Evolutionary conservation across 1,139 yeast genomes (phyloP).

Genomic region (Yamadazyma songkhlaensis): DNA sequence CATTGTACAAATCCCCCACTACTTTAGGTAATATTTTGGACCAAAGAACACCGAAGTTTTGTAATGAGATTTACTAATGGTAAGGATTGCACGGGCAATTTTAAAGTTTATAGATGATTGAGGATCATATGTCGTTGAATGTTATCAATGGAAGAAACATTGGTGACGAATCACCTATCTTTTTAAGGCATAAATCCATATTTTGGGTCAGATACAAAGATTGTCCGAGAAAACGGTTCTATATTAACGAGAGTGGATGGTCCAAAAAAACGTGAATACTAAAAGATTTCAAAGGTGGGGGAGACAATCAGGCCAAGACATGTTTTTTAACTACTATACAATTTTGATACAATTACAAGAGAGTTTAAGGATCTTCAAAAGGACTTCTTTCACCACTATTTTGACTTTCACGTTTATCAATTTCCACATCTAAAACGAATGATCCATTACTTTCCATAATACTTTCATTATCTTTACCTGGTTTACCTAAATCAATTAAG

Average conservation of each 20-base stretch:
- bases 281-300: no score
- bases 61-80: no score
- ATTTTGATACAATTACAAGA: not conserved
- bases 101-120: no score
- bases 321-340: not conserved
- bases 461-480: conserved; percentile 9
- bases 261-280: no score
- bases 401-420: conserved; percentile 18
- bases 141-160: no score
- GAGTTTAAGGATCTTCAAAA: conserved; percentile 28
- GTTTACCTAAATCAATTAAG: conserved; percentile 15
- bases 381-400: conserved; percentile 25
- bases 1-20: not conserved
- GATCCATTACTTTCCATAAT: conserved; percentile 23
- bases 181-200: no score
- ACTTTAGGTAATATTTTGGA: not conserved
- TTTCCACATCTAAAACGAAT: conserved; percentile 36
- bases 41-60: conserved; percentile 1
- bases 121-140: not conserved
- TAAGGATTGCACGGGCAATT: no score
- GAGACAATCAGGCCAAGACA: no score
- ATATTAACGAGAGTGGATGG: no score
- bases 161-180: no score
- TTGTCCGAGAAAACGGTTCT: no score
- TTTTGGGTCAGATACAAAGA: no score